Evolutionary conservation across 371 early-diverging fungal species (phyloP), one percentile per base, ranked within the genome.

Genomic region (Apophysomyces variabilis): DNA sequence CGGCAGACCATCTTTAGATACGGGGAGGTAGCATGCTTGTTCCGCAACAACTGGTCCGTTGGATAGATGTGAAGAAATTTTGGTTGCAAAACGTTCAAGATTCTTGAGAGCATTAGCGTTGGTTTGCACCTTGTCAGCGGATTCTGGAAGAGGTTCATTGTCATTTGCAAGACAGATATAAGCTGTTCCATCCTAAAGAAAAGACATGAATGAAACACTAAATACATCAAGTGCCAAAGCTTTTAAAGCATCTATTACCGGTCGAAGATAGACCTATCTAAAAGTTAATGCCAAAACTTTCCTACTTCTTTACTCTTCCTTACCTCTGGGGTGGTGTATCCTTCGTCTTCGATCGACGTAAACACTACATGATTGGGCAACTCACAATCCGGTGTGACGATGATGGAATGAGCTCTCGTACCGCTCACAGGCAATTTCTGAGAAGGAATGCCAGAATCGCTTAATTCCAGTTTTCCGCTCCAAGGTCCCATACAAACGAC

Each of bases 11-110:
- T 80, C 78, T 11, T 74, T 76, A 4, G 87, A 80, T 9, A 83
- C 75, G 2, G 91, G 91, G 54, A 92, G 66, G 62, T 85, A 91
- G 57, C 91, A 89, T 3, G 90, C 90, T 66, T 88, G 84, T 41
- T 76, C 21, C 68, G 44, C 67, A 64, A 60, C 78, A 1, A 59
- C 38, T 35, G 62, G 47, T 57, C 57, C 80, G 64, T 58, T 75
- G 36, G 50, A 16, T 12, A 74, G 37, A 26, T 65, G 67, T 2
- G 76, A 63, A 38, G 87, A 85, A 16, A 88, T 67, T 2, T 71
- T 75, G 58, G 70, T 67, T 4, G 75, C 76, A 38, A 72, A 57
- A 21, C 50, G 56, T 47, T 65, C 61, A 21, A 85, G 63, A 8
- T 32, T 47, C 5, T 66, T 61, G 14, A 75, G 32, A 3, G 32